Base-by-base conservation (phyloP, 169 alveolate genomes). In the Cryptosporidium sp. region DNA sequence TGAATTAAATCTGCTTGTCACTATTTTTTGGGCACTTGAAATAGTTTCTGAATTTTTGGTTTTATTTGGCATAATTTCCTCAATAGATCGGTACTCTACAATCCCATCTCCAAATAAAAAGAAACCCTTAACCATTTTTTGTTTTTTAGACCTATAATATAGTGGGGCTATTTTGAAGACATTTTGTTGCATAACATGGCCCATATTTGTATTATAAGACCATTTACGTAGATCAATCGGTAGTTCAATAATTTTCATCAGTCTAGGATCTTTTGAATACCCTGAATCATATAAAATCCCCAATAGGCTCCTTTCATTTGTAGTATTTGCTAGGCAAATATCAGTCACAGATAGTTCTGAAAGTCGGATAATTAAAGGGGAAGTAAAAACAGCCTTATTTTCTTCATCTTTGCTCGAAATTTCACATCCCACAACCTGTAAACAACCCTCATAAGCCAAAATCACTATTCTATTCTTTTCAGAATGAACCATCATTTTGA, bases 61-160 rank as follows among this genome's bases (percentile, higher is more conserved):
- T 16, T 80, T 80, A 65, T 62, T 80, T 3, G 73, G 75, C 53
- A 80, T 37, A 23, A 80, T 45, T 16, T 80, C 89, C 51, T 65
- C 89, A 35, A 80, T 18, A 3, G 80, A 26, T 23, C 42, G n/a
- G 52, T 80, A 80, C 37, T 62, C 67, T 26, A 80, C 89, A 21
- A 65, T 21, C 42, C 89, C 89, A 42, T 80, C 89, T 18, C 89
- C 89, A 62, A 80, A 80, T 42, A 80, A 80, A 65, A 80, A 65
- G 51, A 80, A 65, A 8, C 89, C 89, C 9, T 58, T 61, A 12
- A 44, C 45, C n/a, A 29, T 45, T n/a, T 39, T 60, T 31, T 80
- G 45, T 12, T 39, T 67, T 48, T 60, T 80, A 26, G 75, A 42
- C 23, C 68, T 65, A n/a, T 80, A 69, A 14, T 37, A 62, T 26